Base-by-base conservation (phyloP, 805 yeast genomes). In the Cyberlindnera bimundalis region DNA sequence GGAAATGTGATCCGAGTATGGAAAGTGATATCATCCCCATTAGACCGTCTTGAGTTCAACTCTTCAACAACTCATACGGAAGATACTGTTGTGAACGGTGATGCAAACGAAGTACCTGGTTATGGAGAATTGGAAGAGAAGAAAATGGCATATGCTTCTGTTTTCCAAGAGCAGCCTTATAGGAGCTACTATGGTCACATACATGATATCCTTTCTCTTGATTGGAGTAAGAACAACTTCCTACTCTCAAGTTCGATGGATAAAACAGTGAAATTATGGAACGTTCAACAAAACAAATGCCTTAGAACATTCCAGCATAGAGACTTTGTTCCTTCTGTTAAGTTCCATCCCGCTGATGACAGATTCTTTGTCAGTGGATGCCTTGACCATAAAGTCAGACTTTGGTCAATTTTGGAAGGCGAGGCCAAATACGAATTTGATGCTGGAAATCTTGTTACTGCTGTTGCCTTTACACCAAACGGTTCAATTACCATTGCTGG, bases 211-310 rank as follows among this genome's bases (percentile, higher is more conserved):
- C 60, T 87, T n/a, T 77, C 84, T 10, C 56, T 90, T 25, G 86
- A 85, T 53, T 90, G 97, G 97, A 83, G 95, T 37, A 82, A 81
- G 52, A 89, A 88, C 62, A 82, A 82, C 57, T 90, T 90, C 51
- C 58, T 91, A 23, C 58, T 88, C 1, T 72, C 93, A 0, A 81
- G 93, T 4, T 84, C 95, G 2, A 84, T 85, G 82, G 98, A 90
- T 62, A 74, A 77, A 47, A 82, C 95, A 0, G 95, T 80, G 2
- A 76, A 77, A 48, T 64, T 90, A 34, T 90, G 97, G 96, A 95
- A 90, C 59, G 74, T 83, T 11, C 86, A 84, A 29, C 70, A 90
- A 35, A 64, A 62, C 2, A 71, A 67, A 13, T 78, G 87, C 37
- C 64, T 90, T 14, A 73, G 82, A 35, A 70, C 79, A 1, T 89